Percentiles rank a stretch among this genome's conserved stretches.
Evolutionary conservation across 306 rosid species (phyloP).

Genomic region (Cucumis cinereus): DNA sequence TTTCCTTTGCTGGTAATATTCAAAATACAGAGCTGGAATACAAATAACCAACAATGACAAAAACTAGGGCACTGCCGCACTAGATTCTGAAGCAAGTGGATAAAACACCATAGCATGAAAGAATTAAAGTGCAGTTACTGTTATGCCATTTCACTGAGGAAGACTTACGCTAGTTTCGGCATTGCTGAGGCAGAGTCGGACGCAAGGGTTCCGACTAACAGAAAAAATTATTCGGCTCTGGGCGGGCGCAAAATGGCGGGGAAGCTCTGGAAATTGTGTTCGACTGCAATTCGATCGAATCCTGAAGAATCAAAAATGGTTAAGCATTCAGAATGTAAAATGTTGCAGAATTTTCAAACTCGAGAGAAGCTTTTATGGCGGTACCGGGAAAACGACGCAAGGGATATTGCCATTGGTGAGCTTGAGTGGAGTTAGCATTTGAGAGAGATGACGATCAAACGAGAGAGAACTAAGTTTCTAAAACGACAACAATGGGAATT

Average conservation of each 20-base stretch:
- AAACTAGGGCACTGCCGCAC: background rate
- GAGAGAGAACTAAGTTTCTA: background rate
- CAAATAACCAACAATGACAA: background rate
- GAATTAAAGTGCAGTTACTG: background rate
- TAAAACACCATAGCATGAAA: background rate
- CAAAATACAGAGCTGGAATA: background rate
- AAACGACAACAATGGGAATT: background rate
- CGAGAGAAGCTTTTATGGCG: background rate
- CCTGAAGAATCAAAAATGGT: background rate
- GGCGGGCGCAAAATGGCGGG: constrained; percentile 10
- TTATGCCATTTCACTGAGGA: background rate
- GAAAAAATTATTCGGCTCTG: background rate
- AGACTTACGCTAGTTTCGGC: constrained; percentile 24
- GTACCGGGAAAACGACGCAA: background rate
- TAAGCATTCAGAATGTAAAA: background rate
- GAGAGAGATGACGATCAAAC: background rate
- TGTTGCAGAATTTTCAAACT: background rate
- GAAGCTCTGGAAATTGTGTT: constrained; percentile 6
- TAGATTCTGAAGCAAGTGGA: background rate
- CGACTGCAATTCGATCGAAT: constrained; percentile 10
- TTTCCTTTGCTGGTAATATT: background rate
- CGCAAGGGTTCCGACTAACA: constrained; percentile 12
- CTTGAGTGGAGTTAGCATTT: background rate
- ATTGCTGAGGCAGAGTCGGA: constrained; percentile 15
- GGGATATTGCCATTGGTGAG: background rate